phyloP scores from a whole-genome alignment of 306 rosid species.

The Inga leiocalycina region DNA sequence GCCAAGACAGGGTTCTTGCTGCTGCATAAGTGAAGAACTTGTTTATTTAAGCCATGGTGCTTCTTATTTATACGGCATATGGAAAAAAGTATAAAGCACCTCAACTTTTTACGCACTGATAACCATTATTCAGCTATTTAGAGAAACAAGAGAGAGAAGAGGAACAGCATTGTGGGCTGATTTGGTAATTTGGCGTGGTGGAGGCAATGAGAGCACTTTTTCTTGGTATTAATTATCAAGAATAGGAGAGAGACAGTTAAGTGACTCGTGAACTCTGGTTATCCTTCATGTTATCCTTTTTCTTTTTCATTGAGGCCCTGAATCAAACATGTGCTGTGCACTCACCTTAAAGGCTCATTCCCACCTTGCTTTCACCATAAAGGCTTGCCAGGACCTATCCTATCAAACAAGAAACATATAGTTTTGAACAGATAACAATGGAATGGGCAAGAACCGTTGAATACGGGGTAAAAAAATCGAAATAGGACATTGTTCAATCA shows the following conservation, averaged over 20 bases:
- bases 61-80: conserved; percentile 27
- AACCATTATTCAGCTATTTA: not conserved
- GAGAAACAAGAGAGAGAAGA: conserved; percentile 10
- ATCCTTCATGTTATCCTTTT: conserved; percentile 35
- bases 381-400: not conserved
- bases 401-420: not conserved
- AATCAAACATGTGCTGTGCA: conserved; percentile 51
- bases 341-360: conserved; percentile 31
- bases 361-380: conserved; percentile 2
- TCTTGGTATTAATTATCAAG: conserved; percentile 6
- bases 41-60: conserved; percentile 15
- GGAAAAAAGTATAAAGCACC: conserved; percentile 26
- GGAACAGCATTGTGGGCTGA: conserved; percentile 36
- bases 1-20: not conserved
- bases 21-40: conserved; percentile 8
- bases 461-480: not conserved
- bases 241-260: conserved; percentile 28
- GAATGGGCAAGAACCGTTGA: not conserved
- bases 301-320: conserved; percentile 28
- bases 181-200: conserved; percentile 4
- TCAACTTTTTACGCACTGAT: conserved; percentile 39
- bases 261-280: conserved; percentile 75
- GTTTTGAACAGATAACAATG: not conserved
- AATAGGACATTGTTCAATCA: not conserved
- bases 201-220: not conserved